These are phyloP conservation scores for Myxozyma nipponensis DNA, from an alignment of 805 yeast species.

Conservation along the genomic window DNA sequence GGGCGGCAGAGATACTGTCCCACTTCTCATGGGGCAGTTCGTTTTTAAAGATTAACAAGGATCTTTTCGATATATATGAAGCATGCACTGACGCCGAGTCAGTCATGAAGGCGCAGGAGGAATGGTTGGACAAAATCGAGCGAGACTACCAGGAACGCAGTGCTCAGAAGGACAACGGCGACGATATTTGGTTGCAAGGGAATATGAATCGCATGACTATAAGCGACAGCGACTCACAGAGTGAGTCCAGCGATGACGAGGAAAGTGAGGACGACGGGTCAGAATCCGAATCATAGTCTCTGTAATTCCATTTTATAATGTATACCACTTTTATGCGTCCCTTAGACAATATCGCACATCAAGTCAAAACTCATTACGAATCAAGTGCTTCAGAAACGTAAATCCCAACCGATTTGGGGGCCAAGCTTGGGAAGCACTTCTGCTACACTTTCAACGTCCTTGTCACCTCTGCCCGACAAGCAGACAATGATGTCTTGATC, in stretches of 20 bases:
- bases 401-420: constrained; percentile 91
- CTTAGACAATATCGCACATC: not conserved
- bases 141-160: constrained; percentile 62
- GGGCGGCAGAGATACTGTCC: constrained; percentile 74
- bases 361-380: not conserved
- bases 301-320: no score
- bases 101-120: constrained; percentile 65
- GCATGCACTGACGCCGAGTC: constrained; percentile 77
- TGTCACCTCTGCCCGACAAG: constrained; percentile 98
- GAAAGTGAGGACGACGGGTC: constrained; percentile 34
- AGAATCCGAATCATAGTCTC: no score
- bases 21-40: constrained; percentile 94
- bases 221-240: constrained; percentile 29
- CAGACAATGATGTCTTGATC: constrained; percentile 83
- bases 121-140: constrained; percentile 67
- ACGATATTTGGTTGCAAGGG: constrained; percentile 75
- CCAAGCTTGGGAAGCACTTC: constrained; percentile 88
- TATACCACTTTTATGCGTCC: not conserved
- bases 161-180: constrained; percentile 43
- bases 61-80: constrained; percentile 68
- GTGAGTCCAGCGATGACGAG: constrained; percentile 32
- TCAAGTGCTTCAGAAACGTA: constrained; percentile 61
- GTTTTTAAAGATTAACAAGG: constrained; percentile 77
- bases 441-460: constrained; percentile 96
- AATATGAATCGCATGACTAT: constrained; percentile 56